These are phyloP conservation scores for Drechslerella stenobrocha DNA, from an alignment of 2,329 filamentous ascomycete genomes.

Conservation along the genomic window DNA sequence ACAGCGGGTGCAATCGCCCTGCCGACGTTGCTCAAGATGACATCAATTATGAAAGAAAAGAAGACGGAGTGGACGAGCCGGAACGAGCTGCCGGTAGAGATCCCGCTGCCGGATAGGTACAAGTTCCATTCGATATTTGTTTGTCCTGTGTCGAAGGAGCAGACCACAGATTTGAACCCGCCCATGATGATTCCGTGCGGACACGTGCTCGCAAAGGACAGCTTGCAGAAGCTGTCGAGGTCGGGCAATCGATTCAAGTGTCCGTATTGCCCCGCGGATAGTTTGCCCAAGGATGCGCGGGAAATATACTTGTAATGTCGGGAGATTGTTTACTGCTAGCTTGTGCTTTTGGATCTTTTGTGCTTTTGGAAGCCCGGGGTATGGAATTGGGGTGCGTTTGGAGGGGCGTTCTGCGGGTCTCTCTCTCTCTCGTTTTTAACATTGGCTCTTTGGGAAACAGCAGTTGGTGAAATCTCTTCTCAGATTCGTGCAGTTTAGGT, in stretches of 20 bases:
- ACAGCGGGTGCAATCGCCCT: constrained; percentile 91
- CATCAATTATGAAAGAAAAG: constrained; percentile 82
- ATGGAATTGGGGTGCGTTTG: constrained; percentile 6
- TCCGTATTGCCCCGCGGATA: constrained; percentile 77
- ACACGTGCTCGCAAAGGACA: constrained; percentile 87
- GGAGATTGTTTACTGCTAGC: neutral
- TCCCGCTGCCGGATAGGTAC: constrained; percentile 66
- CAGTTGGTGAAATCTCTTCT: constrained; percentile 31
- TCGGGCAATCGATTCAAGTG: constrained; percentile 76
- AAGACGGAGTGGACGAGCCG: constrained; percentile 93
- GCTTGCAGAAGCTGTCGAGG: constrained; percentile 76
- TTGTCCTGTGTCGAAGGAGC: constrained; percentile 94
- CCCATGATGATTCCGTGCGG: constrained; percentile 97
- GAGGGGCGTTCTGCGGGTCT: constrained; percentile 23
- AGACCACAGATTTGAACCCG: constrained; percentile 88
- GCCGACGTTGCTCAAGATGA: constrained; percentile 84
- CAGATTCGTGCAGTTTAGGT: constrained; percentile 7
- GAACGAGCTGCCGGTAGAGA: constrained; percentile 81
- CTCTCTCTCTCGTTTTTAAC: constrained; percentile 4
- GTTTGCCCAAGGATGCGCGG: constrained; percentile 72
- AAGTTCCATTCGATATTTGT: constrained; percentile 96
- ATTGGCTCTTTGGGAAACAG: constrained; percentile 3
- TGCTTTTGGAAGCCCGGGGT: constrained; percentile 10
- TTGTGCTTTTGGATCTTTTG: constrained; percentile 5
- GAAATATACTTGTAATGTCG: constrained; percentile 67